Base-by-base conservation (phyloP, 345 rosid genomes). In the Murraya koenigii region DNA sequence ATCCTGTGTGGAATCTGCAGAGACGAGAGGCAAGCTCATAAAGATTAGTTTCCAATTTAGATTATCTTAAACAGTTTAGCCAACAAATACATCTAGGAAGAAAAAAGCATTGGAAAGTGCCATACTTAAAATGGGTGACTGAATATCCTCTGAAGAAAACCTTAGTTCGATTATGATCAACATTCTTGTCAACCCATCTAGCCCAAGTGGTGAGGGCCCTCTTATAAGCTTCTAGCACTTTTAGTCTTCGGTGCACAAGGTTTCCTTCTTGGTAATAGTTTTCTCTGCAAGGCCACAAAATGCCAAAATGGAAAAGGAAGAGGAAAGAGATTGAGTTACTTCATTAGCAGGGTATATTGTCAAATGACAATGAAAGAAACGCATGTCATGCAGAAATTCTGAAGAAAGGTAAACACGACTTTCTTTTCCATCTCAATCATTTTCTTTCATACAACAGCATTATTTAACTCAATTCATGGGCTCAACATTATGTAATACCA, bases 231-330 rank as follows among this genome's bases (percentile, higher is more conserved):
- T 89, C 90, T 26, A 93, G 81, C 68, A 90, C 97, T 83, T 91
- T 92, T 33, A 93, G 94, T 80, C 92, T 88, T 30, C 84, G 91
- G 82, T 92, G 82, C 76, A 95, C 89, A 80, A 87, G 22, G 17
- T 89, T 84, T 64, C 92, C 98, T 90, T 95, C 98, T 84, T 93
- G 99, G 78, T 92, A 95, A 81, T 92, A 92, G 82, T 90, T 84
- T 85, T 90, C 98, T 71, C 92, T 92, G 74, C 38, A 3, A 78
- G 71, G 81, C 23, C 25, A 74, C 22, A 64, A 63, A 80, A 49
- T 61, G 52, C 38, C 7, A 47, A 17, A 66, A 30, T 6, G 15
- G 38, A 66, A 30, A 6, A 7, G 23, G 54, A 49, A 49, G 52
- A 17, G 14, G 20, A 33, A 60, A 71, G n/a, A 11, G n/a, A n/a